Base-by-base conservation (phyloP, 2,329 filamentous ascomycete species). In the Paracoccidioides lutzii region DNA sequence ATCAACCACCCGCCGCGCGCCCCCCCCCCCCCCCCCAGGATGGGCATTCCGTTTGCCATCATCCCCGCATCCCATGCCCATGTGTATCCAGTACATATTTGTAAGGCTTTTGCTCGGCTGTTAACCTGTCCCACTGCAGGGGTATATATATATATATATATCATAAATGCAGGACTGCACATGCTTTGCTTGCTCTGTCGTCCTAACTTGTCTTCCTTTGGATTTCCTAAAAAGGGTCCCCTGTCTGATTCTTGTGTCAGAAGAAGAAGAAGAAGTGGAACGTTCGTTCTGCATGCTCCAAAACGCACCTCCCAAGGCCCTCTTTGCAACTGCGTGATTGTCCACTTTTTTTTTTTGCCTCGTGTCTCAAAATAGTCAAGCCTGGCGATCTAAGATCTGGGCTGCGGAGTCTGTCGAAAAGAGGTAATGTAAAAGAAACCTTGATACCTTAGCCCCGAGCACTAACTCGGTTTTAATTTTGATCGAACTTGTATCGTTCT, bases 351-450 rank as follows among this genome's bases (percentile, higher is more conserved):
- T n/a, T 56, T 55, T 57, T 54, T 42, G 50, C 46, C 37, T 45
- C 45, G 53, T 57, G 56, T 54, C 55, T 51, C 55, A 46, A 46
- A 56, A 49, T 49, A 55, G 55, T 59, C 59, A 61, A 58, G 56
- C 54, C 56, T 61, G 61, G 62, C 61, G 60, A 62, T 62, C 61
- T 61, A 54, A 63, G 61, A 63, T 63, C 61, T 62, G 49, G 48
- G n/a, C 35, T 53, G 51, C 40, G 51, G 51, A 43, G 51, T 44
- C 30, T 22, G 22, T 53, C 33, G 33, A 53, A 42, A 41, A 52
- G 35, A 42, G 33, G 22, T 6, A 40, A 40, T 45, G 43, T 45
- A 40, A 10, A 51, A 51, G 44, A 48, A 51, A 51, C 33, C 40
- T 30, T 51, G 48, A 38, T 51, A 48, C 35, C 48, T 38, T 50